Conservation (phyloP, 176 grass and related monocot genomes). For the Lolium multiflorum region DNA sequence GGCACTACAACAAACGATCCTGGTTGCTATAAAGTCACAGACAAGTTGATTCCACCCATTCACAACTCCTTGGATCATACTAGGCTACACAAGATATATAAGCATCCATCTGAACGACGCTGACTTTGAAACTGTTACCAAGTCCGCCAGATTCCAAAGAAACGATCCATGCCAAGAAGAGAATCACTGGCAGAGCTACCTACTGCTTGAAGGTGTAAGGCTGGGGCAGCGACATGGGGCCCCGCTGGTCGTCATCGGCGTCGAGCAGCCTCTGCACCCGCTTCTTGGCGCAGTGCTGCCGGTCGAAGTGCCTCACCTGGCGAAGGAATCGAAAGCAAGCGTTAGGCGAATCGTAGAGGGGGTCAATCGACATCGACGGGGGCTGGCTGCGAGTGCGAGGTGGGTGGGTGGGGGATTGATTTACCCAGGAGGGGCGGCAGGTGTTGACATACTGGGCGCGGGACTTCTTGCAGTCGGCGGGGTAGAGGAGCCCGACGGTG, state of each 20-base stretch:
- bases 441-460: constrained; percentile 68
- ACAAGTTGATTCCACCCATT: neutral
- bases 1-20: neutral
- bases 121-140: neutral
- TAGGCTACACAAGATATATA: neutral
- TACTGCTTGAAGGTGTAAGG: constrained; percentile 91
- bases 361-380: neutral
- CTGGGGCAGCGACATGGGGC: constrained; percentile 83
- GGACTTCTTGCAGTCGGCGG: constrained; percentile 73
- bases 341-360: neutral
- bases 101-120: neutral
- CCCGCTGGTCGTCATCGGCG: constrained; percentile 56
- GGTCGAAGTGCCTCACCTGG: constrained; percentile 93
- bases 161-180: too few relatives aligned
- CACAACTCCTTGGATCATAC: constrained; percentile 1
- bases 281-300: constrained; percentile 88
- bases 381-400: neutral
- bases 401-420: neutral
- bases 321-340: neutral
- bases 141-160: neutral
- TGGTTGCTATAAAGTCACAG: neutral
- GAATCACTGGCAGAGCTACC: constrained; percentile 3
- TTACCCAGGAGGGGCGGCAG: constrained; percentile 86
- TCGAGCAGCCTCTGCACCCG: constrained; percentile 82
- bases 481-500: constrained; percentile 81